A percentile compares a stretch with the other conserved stretches of the same genome.
Conservation (phyloP, 495 filamentous ascomycete genomes). For the Hypoxylon rickii region DNA sequence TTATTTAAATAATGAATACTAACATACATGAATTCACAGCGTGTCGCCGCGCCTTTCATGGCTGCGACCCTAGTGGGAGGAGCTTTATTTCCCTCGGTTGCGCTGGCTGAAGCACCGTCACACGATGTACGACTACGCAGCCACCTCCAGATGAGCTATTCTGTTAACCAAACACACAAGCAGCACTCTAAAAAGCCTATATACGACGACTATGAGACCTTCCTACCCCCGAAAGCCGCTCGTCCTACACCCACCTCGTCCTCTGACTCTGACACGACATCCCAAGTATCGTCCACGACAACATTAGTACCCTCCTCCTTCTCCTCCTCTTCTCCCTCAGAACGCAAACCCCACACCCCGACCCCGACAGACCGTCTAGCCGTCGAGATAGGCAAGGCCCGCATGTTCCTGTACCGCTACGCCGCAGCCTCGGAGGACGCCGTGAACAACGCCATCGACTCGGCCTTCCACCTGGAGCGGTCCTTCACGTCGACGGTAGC, state of each 20-base stretch:
- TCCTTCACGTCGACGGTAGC: constrained; percentile 85
- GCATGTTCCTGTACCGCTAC: constrained; percentile 80
- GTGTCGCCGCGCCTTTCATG: constrained; percentile 54
- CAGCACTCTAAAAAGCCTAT: constrained; percentile 74
- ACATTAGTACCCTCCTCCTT: neutral
- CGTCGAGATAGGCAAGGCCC: constrained; percentile 74
- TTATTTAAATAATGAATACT: constrained; percentile 11
- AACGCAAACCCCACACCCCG: constrained; percentile 54
- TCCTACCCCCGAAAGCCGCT: constrained; percentile 42
- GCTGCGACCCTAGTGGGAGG: constrained; percentile 51
- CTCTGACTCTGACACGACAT: constrained; percentile 35
- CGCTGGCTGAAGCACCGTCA: constrained; percentile 51
- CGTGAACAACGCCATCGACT: constrained; percentile 76
- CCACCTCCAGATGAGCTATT: no score
- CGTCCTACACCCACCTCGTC: constrained; percentile 39
- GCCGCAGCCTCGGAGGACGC: constrained; percentile 71
- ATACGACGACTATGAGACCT: constrained; percentile 71
- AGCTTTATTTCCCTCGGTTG: constrained; percentile 50
- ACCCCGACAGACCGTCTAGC: constrained; percentile 92
- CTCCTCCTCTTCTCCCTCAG: constrained; percentile 15
- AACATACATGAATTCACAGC: constrained; percentile 22
- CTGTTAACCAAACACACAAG: constrained; percentile 31
- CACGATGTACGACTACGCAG: no score
- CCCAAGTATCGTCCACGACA: constrained; percentile 24
- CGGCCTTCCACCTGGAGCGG: constrained; percentile 76